Percentiles rank a stretch among this genome's conserved stretches.
phyloP scores from a whole-genome alignment of 2,329 filamentous ascomycete genomes.

The Trichoderma simmonsii region DNA sequence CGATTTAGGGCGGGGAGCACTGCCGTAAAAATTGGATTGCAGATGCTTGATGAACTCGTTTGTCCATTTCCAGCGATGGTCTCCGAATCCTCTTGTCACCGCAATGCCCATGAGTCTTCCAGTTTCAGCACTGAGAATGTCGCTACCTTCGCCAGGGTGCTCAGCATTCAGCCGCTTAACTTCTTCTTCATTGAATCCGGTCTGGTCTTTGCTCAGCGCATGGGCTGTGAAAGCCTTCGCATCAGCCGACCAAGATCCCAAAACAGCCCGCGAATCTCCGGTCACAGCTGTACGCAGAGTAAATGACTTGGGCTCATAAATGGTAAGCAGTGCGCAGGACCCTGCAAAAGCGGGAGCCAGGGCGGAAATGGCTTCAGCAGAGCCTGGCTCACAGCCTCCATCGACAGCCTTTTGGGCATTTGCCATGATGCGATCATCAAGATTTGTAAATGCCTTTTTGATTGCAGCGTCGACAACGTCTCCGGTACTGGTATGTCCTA shows the following conservation, averaged over 20 bases:
- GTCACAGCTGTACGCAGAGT: constrained; percentile 62
- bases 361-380: constrained; percentile 29
- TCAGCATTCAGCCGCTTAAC: constrained; percentile 50
- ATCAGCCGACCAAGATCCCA: constrained; percentile 47
- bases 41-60: constrained; percentile 36
- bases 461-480: constrained; percentile 53
- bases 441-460: constrained; percentile 53
- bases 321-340: constrained; percentile 61
- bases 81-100: constrained; percentile 65
- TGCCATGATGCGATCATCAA: constrained; percentile 55
- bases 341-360: constrained; percentile 44
- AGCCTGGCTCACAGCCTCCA: constrained; percentile 28
- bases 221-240: constrained; percentile 47
- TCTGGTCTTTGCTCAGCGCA: constrained; percentile 63
- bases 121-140: constrained; percentile 45
- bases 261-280: constrained; percentile 65
- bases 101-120: constrained; percentile 61
- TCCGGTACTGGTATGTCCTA: constrained; percentile 36
- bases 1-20: constrained; percentile 39
- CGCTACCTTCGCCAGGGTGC: constrained; percentile 60
- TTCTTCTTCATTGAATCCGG: constrained; percentile 60
- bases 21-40: constrained; percentile 47
- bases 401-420: constrained; percentile 33
- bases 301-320: constrained; percentile 54
- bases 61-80: constrained; percentile 66